These are phyloP conservation scores for Talaromyces sp. DNA, from an alignment of 2,329 filamentous ascomycete genomes.

Conservation along the genomic window DNA sequence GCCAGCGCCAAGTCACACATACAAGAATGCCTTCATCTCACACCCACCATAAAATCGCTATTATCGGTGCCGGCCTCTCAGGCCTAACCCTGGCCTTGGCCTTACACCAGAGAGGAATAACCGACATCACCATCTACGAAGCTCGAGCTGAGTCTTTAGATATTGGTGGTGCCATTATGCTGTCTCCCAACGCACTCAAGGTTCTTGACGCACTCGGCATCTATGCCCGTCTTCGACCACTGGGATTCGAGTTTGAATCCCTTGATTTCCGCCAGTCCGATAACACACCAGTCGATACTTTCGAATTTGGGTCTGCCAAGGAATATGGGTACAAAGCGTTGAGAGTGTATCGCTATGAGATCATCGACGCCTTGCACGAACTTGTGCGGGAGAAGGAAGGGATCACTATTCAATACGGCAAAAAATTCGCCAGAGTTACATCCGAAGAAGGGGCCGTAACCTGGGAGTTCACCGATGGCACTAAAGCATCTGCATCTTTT, in stretches of 20 bases:
- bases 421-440: conserved; percentile 44
- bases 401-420: conserved; percentile 39
- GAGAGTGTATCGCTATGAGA: conserved; percentile 6
- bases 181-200: conserved; percentile 26
- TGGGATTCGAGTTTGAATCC: conserved; percentile 1
- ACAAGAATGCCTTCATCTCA: not conserved
- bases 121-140: conserved; percentile 23
- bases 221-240: not conserved
- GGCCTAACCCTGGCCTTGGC: conserved; percentile 7
- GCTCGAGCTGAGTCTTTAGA: conserved; percentile 22
- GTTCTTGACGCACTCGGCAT: conserved; percentile 21
- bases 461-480: conserved; percentile 46
- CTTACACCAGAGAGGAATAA: conserved; percentile 4
- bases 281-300: conserved; percentile 4
- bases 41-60: not conserved
- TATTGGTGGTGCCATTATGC: conserved; percentile 26
- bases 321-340: conserved; percentile 7
- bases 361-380: conserved; percentile 3
- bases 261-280: conserved; percentile 5
- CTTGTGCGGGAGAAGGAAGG: not conserved
- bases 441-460: conserved; percentile 30
- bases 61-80: conserved; percentile 9
- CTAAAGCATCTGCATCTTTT: conserved; percentile 33
- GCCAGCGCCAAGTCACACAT: not conserved
- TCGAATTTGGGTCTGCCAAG: conserved; percentile 3